Percentiles rank a stretch among this genome's conserved stretches.
Conservation (phyloP, 768 basidiomycete genomes). For the Lactifluus pinguis region DNA sequence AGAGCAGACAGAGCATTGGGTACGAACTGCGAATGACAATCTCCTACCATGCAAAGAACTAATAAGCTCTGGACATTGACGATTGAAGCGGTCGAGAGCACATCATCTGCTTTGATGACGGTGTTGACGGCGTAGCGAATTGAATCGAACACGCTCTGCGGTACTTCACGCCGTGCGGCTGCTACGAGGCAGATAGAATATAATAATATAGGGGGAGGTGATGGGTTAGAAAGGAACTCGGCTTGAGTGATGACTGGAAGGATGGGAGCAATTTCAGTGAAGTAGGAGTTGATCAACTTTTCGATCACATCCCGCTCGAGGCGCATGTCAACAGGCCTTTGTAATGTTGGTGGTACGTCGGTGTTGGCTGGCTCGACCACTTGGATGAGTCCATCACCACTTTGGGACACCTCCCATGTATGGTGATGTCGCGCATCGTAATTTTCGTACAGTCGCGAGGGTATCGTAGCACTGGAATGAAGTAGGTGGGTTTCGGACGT, state of each 20-base stretch:
- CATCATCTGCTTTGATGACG: constrained; percentile 83
- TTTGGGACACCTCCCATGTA: constrained; percentile 75
- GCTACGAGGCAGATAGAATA: constrained; percentile 94
- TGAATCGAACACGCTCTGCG: constrained; percentile 80
- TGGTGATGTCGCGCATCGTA: constrained; percentile 87
- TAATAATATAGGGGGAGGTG: constrained; percentile 72
- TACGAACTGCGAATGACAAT: constrained; percentile 85
- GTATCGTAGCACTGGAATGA: constrained; percentile 83
- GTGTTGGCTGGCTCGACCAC: constrained; percentile 55
- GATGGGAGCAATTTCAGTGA: constrained; percentile 78
- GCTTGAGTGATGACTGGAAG: constrained; percentile 82
- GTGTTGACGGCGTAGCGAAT: constrained; percentile 82
- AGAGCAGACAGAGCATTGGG: constrained; percentile 78
- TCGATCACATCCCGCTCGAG: constrained; percentile 74
- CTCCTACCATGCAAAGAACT: constrained; percentile 79
- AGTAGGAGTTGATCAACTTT: constrained; percentile 84
- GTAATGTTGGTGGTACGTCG: constrained; percentile 44
- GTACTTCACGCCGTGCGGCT: constrained; percentile 74
- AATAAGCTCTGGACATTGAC: constrained; percentile 83
- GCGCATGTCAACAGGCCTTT: constrained; percentile 60
- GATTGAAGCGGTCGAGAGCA: constrained; percentile 78
- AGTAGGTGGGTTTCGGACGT: constrained; percentile 80
- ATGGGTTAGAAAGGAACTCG: constrained; percentile 73
- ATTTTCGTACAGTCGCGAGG: constrained; percentile 74
- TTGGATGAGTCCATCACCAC: constrained; percentile 82